A percentile compares a stretch with the other conserved stretches of the same genome.
Evolutionary conservation across 1,139 yeast species (phyloP).

Genomic region (Martiniozyma asiatica): DNA sequence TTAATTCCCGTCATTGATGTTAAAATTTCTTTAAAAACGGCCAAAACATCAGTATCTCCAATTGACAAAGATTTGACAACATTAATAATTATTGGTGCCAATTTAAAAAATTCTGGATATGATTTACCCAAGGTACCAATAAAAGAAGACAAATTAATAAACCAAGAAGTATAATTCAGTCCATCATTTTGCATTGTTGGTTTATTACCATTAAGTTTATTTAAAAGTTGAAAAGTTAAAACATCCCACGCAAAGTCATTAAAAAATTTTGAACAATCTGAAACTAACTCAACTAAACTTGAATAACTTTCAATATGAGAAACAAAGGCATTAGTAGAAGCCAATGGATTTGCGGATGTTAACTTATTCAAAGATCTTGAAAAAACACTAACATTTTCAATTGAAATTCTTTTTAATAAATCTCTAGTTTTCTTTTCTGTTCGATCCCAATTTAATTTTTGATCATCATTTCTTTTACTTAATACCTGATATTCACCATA

Average conservation of each 20-base stretch:
- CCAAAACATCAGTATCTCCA: constrained; percentile 51
- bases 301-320: constrained; percentile 86
- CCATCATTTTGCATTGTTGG: constrained; percentile 68
- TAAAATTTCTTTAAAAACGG: constrained; percentile 59
- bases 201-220: constrained; percentile 62
- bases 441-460: constrained; percentile 48
- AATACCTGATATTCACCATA: constrained; percentile 69
- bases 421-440: constrained; percentile 80
- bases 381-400: constrained; percentile 49
- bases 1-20: constrained; percentile 77
- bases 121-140: constrained; percentile 51
- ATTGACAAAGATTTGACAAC: constrained; percentile 54
- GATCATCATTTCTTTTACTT: constrained; percentile 45
- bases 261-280: constrained; percentile 70
- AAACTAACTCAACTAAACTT: constrained; percentile 67
- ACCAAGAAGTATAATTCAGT: constrained; percentile 73
- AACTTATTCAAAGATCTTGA: constrained; percentile 65
- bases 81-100: constrained; percentile 46
- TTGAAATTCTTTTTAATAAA: constrained; percentile 74
- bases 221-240: constrained; percentile 59
- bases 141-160: constrained; percentile 59
- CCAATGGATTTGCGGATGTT: constrained; percentile 78
- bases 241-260: constrained; percentile 81
- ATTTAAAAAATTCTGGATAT: constrained; percentile 37
- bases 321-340: constrained; percentile 53